phyloP scores from a whole-genome alignment of 1,139 yeast species.

The Zygotorulaspora mrakii region DNA sequence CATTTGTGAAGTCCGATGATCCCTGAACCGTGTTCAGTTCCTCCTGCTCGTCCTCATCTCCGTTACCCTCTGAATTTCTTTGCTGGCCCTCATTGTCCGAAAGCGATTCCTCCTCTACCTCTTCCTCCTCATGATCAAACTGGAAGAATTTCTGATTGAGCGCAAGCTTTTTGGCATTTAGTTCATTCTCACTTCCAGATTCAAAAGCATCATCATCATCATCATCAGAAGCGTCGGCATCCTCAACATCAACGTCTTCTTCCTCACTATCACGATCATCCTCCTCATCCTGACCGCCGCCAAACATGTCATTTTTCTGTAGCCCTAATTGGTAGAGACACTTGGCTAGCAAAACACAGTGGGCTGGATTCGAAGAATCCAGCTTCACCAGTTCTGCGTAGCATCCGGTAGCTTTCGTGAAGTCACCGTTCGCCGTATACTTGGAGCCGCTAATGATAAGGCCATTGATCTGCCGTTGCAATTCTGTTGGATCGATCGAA shows the following conservation, averaged over 20 bases:
- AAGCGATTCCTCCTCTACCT: slow-evolving; percentile 34
- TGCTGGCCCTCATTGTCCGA: slow-evolving; percentile 22
- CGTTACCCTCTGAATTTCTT: slow-evolving; percentile 16
- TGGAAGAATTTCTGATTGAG: slow-evolving; percentile 47
- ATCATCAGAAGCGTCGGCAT: slow-evolving; percentile 21
- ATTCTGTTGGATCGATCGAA: slow-evolving; percentile 11
- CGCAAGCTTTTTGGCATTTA: slow-evolving; percentile 29
- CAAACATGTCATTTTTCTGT: slow-evolving; percentile 72
- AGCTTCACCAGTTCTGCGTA: slow-evolving; percentile 74
- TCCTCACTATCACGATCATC: slow-evolving; percentile 22
- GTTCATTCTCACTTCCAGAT: slow-evolving; percentile 28
- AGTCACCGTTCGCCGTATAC: slow-evolving; percentile 59
- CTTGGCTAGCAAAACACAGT: slow-evolving; percentile 80
- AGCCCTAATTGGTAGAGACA: slow-evolving; percentile 79
- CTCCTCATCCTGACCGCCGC: slow-evolving; percentile 42
- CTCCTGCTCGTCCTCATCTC: slow-evolving; percentile 7
- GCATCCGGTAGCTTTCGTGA: slow-evolving; percentile 62
- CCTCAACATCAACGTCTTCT: slow-evolving; percentile 22
- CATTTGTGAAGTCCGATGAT: neutral
- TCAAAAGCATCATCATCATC: slow-evolving; percentile 25
- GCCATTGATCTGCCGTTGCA: slow-evolving; percentile 40
- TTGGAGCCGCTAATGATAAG: slow-evolving; percentile 58
- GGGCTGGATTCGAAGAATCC: slow-evolving; percentile 49
- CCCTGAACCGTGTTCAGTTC: neutral
- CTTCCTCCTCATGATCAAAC: slow-evolving; percentile 52